Conservation (phyloP, 257 asterid genomes). For the Fraxinus americana region DNA sequence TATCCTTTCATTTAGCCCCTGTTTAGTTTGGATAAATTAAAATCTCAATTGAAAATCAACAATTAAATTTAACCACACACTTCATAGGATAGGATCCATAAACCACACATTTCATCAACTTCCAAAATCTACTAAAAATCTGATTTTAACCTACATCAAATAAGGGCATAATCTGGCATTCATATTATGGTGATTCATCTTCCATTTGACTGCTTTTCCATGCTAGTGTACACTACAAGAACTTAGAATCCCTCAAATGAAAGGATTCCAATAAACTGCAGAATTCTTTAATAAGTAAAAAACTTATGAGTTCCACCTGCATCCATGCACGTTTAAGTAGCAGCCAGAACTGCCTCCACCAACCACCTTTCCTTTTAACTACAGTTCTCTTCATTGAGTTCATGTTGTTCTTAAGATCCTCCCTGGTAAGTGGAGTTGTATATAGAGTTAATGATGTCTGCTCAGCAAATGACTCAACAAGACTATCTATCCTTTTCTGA, state of each 20-base stretch:
- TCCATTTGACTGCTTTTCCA: slow-evolving; percentile 2
- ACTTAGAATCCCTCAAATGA: slow-evolving; percentile 9
- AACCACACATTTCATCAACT: too few relatives aligned
- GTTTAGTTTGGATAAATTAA: too few relatives aligned
- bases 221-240: neutral
- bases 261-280: slow-evolving; percentile 3
- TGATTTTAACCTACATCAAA: too few relatives aligned
- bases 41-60: too few relatives aligned
- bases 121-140: too few relatives aligned
- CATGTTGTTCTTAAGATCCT: slow-evolving; percentile 33
- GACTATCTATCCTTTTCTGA: slow-evolving; percentile 76
- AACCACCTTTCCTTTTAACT: slow-evolving; percentile 62
- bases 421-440: slow-evolving; percentile 60
- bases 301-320: slow-evolving; percentile 58
- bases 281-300: slow-evolving; percentile 2
- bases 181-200: slow-evolving; percentile 15
- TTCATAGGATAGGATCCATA: too few relatives aligned
- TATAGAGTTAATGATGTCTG: slow-evolving; percentile 59
- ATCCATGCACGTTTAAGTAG: slow-evolving; percentile 97
- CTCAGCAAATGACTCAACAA: slow-evolving; percentile 77
- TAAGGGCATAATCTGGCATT: neutral
- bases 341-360: slow-evolving; percentile 85
- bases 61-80: too few relatives aligned
- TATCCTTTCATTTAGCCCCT: neutral
- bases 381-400: slow-evolving; percentile 43